These are phyloP conservation scores for Afroboletus lepidellus DNA, from an alignment of 1,284 basidiomycete species.

Conservation along the genomic window DNA sequence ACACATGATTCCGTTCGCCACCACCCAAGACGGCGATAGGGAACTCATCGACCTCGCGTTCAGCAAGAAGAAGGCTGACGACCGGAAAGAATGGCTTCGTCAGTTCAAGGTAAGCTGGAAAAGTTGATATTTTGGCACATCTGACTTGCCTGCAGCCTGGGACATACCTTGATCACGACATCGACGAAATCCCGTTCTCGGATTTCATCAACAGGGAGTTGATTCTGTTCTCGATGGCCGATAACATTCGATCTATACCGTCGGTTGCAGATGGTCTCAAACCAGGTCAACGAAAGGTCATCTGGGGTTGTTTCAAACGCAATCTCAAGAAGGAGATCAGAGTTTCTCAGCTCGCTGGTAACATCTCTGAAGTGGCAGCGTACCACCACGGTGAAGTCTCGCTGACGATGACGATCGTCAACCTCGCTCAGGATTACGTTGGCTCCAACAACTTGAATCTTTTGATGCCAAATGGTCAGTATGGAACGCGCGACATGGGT, in stretches of 20 bases:
- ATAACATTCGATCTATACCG: constrained; percentile 95
- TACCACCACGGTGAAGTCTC: constrained; percentile 97
- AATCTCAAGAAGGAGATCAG: constrained; percentile 94
- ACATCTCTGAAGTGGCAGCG: constrained; percentile 89
- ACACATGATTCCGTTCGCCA: constrained; percentile 92
- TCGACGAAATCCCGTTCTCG: constrained; percentile 82
- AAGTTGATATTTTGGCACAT: not conserved
- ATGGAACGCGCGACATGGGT: constrained; percentile 88
- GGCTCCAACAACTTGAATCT: constrained; percentile 97
- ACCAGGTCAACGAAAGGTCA: constrained; percentile 97
- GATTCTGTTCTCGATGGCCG: constrained; percentile 99
- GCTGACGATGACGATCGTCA: constrained; percentile 88
- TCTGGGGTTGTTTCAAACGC: constrained; percentile 94
- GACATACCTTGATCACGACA: constrained; percentile 90
- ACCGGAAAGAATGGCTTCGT: constrained; percentile 97
- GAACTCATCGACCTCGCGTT: constrained; percentile 96
- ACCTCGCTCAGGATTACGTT: constrained; percentile 91
- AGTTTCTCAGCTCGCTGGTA: constrained; percentile 95
- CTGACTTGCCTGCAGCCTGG: constrained; percentile 66
- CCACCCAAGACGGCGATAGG: constrained; percentile 80
- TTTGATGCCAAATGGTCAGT: constrained; percentile 90
- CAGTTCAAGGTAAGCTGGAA: constrained; percentile 74
- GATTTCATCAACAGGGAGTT: constrained; percentile 99
- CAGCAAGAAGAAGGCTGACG: constrained; percentile 99
- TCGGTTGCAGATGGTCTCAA: constrained; percentile 94